Conservation (phyloP, 352 stramenopile species). For the Globisporangium cederbergense region DNA sequence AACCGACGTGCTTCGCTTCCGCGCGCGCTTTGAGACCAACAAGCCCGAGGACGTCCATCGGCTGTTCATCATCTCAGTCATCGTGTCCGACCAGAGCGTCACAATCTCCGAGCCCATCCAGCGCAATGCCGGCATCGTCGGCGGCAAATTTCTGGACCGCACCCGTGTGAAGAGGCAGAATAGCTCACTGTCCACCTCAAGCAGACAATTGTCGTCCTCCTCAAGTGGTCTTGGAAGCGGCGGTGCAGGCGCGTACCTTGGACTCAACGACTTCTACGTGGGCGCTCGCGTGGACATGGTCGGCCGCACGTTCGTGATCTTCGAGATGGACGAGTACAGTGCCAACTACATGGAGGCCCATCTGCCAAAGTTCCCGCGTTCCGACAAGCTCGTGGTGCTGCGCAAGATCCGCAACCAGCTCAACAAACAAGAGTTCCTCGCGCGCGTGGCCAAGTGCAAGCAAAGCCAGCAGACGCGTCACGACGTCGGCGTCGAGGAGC, state of each 20-base stretch:
- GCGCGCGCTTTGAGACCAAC: slow-evolving; percentile 59
- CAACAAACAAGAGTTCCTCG: slow-evolving; percentile 25
- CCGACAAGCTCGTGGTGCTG: slow-evolving; percentile 59
- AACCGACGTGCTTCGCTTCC: slow-evolving; percentile 75
- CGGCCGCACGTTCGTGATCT: slow-evolving; percentile 68
- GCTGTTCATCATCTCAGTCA: slow-evolving; percentile 75
- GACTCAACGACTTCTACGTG: slow-evolving; percentile 73
- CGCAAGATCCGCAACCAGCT: slow-evolving; percentile 51
- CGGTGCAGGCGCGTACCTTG: slow-evolving; percentile 41
- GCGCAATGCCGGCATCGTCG: slow-evolving; percentile 71
- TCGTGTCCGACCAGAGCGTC: slow-evolving; percentile 75
- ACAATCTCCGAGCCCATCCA: slow-evolving; percentile 73
- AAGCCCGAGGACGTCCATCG: slow-evolving; percentile 65
- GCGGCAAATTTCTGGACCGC: slow-evolving; percentile 74
- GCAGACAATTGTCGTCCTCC: not conserved
- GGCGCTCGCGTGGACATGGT: slow-evolving; percentile 59
- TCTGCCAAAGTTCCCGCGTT: slow-evolving; percentile 53
- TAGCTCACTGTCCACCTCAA: slow-evolving; percentile 4
- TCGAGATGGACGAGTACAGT: slow-evolving; percentile 85
- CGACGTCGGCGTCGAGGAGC: slow-evolving; percentile 41
- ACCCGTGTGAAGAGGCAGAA: slow-evolving; percentile 59
- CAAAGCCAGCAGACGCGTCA: slow-evolving; percentile 26
- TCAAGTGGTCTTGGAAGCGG: slow-evolving; percentile 20
- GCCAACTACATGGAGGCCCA: slow-evolving; percentile 79
- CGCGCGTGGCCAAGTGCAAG: slow-evolving; percentile 27